Conservation (phyloP, 768 basidiomycete genomes). For the Leccinum ochraceum region DNA sequence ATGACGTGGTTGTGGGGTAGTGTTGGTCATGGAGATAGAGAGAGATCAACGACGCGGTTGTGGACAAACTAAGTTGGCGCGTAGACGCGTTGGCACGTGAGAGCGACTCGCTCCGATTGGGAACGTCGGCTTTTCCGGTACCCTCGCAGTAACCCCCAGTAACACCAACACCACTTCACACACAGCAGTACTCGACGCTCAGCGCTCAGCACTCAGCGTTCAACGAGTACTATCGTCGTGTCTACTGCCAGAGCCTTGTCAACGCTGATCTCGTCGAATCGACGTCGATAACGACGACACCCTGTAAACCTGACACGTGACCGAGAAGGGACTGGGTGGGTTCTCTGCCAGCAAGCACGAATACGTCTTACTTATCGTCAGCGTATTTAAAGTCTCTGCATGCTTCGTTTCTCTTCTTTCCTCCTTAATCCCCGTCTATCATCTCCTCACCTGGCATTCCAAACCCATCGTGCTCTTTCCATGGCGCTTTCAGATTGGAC, state of each 20-base stretch:
- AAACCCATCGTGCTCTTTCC: conserved; percentile 16
- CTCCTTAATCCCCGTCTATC: conserved; percentile 7
- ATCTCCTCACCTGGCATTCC: conserved; percentile 6
- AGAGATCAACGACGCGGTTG: not conserved
- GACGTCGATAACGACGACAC: not conserved
- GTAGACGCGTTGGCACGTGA: conserved; percentile 27
- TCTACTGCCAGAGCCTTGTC: not conserved
- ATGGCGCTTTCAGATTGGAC: conserved; percentile 29
- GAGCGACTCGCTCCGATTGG: conserved; percentile 7
- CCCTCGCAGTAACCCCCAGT: not conserved
- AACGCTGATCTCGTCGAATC: not conserved
- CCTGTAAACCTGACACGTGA: conserved; percentile 18
- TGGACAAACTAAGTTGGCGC: conserved; percentile 11
- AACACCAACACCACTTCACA: not conserved
- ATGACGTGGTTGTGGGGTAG: conserved; percentile 27
- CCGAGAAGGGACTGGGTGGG: conserved; percentile 22
- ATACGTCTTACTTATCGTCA: not conserved
- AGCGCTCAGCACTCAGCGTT: not conserved
- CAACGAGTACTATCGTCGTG: not conserved
- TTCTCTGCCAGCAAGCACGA: not conserved
- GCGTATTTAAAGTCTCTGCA: not conserved
- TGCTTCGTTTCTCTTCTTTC: conserved; percentile 15
- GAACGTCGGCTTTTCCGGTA: not conserved
- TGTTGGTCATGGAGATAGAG: not conserved
- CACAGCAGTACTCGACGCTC: not conserved